A percentile compares a stretch with the other conserved stretches of the same genome.
phyloP scores from a whole-genome alignment of 257 asterid genomes.

The Nicotiana tabacum region DNA sequence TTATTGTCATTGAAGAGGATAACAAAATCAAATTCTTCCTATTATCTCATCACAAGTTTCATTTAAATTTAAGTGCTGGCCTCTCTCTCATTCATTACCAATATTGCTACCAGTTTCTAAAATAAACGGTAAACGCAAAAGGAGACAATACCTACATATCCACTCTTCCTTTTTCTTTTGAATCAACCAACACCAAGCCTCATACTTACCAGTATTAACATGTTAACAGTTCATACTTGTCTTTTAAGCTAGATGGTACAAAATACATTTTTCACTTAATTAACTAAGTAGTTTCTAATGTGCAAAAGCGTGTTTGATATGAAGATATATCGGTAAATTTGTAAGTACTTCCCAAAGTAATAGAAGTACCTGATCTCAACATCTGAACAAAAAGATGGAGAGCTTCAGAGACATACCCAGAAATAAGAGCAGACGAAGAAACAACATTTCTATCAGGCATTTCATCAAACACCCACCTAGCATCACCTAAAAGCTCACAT shows the following conservation, averaged over 20 bases:
- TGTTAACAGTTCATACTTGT: no score
- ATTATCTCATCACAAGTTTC: background rate
- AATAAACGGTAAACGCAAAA: background rate
- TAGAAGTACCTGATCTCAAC: slow-evolving; percentile 69
- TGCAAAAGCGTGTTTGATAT: no score
- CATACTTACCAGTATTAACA: no score
- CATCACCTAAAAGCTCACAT: slow-evolving; percentile 55
- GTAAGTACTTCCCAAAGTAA: background rate
- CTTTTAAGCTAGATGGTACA: no score
- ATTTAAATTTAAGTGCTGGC: background rate
- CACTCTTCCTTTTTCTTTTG: background rate
- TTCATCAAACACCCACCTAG: slow-evolving; percentile 79
- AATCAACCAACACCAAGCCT: background rate
- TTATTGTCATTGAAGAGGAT: background rate
- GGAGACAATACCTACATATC: background rate
- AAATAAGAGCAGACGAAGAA: slow-evolving; percentile 82
- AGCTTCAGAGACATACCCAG: slow-evolving; percentile 57
- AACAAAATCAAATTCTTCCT: background rate
- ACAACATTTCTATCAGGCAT: slow-evolving; percentile 77
- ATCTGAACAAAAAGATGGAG: slow-evolving; percentile 55
- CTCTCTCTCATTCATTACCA: background rate
- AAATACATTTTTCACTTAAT: no score
- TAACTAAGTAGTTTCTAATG: no score
- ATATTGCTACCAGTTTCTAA: background rate
- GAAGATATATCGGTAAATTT: background rate